phyloP scores from a whole-genome alignment of 2,329 filamentous ascomycete species.

The Aspergillus costaricaensis region DNA sequence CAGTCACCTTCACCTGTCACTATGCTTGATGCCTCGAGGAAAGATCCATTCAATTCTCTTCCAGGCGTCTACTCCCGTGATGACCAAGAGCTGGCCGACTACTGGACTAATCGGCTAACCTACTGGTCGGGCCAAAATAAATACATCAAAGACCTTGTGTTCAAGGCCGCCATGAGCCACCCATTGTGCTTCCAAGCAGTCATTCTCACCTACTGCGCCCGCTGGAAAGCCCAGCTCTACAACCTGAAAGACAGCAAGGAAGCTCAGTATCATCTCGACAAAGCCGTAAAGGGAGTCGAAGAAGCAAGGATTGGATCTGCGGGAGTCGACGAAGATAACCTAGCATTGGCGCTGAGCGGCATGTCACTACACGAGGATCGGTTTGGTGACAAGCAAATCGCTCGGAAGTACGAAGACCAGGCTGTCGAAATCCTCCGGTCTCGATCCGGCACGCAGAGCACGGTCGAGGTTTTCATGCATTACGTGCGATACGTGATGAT shows the following conservation, averaged over 20 bases:
- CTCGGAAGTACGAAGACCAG: constrained; percentile 31
- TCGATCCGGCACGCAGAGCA: constrained; percentile 26
- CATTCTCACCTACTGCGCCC: constrained; percentile 41
- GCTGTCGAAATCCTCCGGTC: constrained; percentile 36
- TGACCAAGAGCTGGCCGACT: constrained; percentile 38
- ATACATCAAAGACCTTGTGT: constrained; percentile 40
- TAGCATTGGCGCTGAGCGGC: constrained; percentile 38
- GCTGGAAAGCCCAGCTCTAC: constrained; percentile 37
- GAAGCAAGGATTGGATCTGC: constrained; percentile 25
- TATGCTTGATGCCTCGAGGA: constrained; percentile 30
- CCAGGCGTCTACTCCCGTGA: constrained; percentile 27
- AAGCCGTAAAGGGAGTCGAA: constrained; percentile 31
- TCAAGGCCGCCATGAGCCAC: constrained; percentile 36
- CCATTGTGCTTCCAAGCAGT: constrained; percentile 40
- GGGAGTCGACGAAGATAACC: constrained; percentile 30
- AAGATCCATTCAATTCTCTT: constrained; percentile 37
- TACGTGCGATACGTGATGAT: constrained; percentile 38
- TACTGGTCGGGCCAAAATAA: constrained; percentile 47
- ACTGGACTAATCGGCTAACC: constrained; percentile 38
- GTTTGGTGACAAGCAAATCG: constrained; percentile 36
- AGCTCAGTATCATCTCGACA: constrained; percentile 31
- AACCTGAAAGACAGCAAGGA: constrained; percentile 25
- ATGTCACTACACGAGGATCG: constrained; percentile 43
- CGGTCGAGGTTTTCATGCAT: constrained; percentile 36
- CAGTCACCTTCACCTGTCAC: constrained; percentile 28